Evolutionary conservation across 2,329 filamentous ascomycete species (phyloP).

Genomic region (Verticillium dahliae): DNA sequence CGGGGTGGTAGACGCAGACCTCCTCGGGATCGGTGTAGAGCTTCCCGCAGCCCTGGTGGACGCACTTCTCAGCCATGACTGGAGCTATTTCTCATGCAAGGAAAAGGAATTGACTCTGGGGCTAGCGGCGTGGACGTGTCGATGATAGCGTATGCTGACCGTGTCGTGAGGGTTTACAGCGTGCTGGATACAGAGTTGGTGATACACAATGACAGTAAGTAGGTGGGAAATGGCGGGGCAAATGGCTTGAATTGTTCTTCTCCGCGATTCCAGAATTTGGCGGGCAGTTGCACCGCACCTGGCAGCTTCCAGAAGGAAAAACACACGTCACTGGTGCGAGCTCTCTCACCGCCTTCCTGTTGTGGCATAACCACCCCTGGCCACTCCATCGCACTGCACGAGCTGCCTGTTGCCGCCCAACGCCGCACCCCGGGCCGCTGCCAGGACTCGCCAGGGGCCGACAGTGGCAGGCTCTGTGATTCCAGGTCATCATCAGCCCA

Average conservation of each 20-base stretch:
- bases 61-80: conserved; percentile 74
- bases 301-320: neutral
- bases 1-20: conserved; percentile 85
- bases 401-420: neutral
- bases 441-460: neutral
- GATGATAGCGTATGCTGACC: conserved; percentile 2
- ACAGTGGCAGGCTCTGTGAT: neutral
- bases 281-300: neutral
- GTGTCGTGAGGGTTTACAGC: neutral
- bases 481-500: neutral
- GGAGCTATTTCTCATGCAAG: neutral
- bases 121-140: neutral
- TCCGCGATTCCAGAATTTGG: conserved; percentile 14
- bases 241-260: conserved; percentile 6
- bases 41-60: conserved; percentile 95
- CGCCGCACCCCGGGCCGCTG: neutral
- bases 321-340: neutral
- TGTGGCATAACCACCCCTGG: neutral
- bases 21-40: conserved; percentile 75
- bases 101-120: neutral
- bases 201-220: conserved; percentile 1
- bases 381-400: no score
- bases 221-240: conserved; percentile 9
- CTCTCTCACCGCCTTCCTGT: neutral
- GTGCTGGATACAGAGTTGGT: neutral